Evolutionary conservation across 148 eudicot genomes (phyloP), one percentile per base, ranked within the genome.

Genomic region (Mesembryanthemum crystallinum): DNA sequence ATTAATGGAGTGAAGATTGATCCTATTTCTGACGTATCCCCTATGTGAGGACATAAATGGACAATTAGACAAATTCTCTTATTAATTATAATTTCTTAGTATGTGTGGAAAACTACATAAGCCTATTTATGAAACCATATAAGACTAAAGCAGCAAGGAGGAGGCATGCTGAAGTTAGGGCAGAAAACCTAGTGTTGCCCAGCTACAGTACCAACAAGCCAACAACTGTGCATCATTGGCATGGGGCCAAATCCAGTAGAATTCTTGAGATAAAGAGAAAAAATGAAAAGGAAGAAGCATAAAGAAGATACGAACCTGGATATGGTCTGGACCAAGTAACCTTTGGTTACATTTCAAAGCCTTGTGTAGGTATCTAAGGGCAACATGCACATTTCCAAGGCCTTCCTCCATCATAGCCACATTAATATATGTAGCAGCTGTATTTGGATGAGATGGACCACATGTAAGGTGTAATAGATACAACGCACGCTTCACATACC

Each of bases 321-420:
- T 96, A 75, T 96, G 99, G 81, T 96, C 99, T 68, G 99, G 95
- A 37, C 99, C 99, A 75, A 96, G 97, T 85, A 96, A 83, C 88
- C 85, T 88, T 82, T 96, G 98, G 86, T 96, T 96, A 76, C 99
- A 96, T 77, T 96, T 96, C 35, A 96, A 87, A 79, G 99, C 99
- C 90, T 96, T 96, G 71, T 96, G 99, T 73, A 96, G 97, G 82
- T 96, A 96, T 86, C 99, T 84, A 72, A 96, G 98, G 73, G 99
- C 99, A 76, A 92, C 88, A 77, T 96, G 99, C 83, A 96, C 99
- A 79, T 96, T 96, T 68, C 99, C 99, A 47, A 96, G 87, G 82
- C 99, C 99, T 88, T 96, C 99, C 88, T 96, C 99, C 99, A 96
- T 96, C 99, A 96, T 96, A 77, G 99, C 99, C 76, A 96, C 98